A percentile compares a stretch with the other conserved stretches of the same genome.
phyloP scores from a whole-genome alignment of 2,329 filamentous ascomycete species.

The Cadophora gregata region DNA sequence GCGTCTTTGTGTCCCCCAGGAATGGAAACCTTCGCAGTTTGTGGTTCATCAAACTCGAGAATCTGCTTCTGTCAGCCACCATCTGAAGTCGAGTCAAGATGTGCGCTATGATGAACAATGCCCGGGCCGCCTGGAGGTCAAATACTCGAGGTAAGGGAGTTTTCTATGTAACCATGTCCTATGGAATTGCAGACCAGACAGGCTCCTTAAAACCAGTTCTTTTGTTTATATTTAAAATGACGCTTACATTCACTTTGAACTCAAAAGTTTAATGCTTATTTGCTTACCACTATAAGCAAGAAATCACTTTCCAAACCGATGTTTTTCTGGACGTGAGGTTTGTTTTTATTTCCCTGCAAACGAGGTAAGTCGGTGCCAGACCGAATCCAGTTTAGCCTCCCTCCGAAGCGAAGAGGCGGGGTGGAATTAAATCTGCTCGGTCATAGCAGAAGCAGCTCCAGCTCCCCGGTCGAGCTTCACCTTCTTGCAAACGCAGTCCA shows the following conservation, averaged over 20 bases:
- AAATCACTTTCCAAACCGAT: too few relatives aligned
- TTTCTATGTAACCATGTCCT: neutral
- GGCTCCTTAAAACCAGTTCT: too few relatives aligned
- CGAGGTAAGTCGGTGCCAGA: neutral
- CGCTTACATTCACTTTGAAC: neutral
- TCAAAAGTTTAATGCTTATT: neutral
- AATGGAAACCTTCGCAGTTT: slow-evolving; percentile 9
- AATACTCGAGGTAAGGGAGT: slow-evolving; percentile 1
- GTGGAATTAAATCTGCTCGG: slow-evolving; percentile 19
- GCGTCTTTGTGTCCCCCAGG: neutral
- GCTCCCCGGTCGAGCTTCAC: slow-evolving; percentile 11
- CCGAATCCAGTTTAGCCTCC: slow-evolving; percentile 8
- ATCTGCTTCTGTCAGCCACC: neutral
- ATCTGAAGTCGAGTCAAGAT: neutral
- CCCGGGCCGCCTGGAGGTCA: neutral
- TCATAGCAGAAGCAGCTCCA: neutral
- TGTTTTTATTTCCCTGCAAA: neutral
- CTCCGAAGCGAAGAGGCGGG: slow-evolving; percentile 11
- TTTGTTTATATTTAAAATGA: neutral
- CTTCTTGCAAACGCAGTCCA: slow-evolving; percentile 7
- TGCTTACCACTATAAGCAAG: neutral
- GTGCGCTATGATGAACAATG: neutral
- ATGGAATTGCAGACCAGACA: neutral
- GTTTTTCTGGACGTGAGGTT: neutral
- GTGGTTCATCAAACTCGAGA: slow-evolving; percentile 6